A percentile compares a stretch with the other conserved stretches of the same genome.
phyloP scores from a whole-genome alignment of 257 asterid species.

The Salvia rosmarinus region DNA sequence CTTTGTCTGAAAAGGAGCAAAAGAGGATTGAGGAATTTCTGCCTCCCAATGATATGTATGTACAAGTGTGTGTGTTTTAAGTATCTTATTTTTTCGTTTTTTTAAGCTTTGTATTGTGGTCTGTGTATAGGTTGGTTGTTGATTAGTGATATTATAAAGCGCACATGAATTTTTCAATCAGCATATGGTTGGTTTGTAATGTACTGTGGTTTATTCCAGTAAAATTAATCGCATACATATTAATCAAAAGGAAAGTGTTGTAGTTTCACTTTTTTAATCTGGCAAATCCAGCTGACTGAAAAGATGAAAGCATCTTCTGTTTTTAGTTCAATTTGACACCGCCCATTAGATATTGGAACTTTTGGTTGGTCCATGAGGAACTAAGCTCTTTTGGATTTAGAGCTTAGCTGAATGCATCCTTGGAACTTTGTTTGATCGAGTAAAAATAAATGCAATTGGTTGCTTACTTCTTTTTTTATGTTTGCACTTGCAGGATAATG shows the following conservation, averaged over 20 bases:
- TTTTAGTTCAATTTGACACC: not conserved
- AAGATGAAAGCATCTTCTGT: not conserved
- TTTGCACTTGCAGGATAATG: constrained; percentile 63
- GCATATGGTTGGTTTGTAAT: constrained; percentile 2
- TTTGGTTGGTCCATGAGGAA: constrained; percentile 1
- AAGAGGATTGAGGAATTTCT: constrained; percentile 44
- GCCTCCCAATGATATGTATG: constrained; percentile 58
- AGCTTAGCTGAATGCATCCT: not conserved
- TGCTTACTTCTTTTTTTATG: constrained; percentile 31
- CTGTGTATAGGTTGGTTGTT: not conserved
- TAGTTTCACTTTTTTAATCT: not conserved
- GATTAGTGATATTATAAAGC: not conserved
- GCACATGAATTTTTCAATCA: not conserved
- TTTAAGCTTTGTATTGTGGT: not conserved
- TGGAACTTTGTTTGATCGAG: not conserved
- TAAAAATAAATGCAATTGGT: not conserved
- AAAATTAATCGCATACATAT: not conserved
- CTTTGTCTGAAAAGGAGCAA: constrained; percentile 49
- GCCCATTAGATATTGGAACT: not conserved
- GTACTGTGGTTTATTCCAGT: constrained; percentile 2
- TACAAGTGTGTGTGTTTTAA: not conserved
- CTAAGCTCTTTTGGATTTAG: not conserved
- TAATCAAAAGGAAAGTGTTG: not conserved
- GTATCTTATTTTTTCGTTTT: not conserved
- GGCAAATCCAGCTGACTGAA: not conserved